Conservation (phyloP, 164 flowering plant species). For the Malania oleifera region DNA sequence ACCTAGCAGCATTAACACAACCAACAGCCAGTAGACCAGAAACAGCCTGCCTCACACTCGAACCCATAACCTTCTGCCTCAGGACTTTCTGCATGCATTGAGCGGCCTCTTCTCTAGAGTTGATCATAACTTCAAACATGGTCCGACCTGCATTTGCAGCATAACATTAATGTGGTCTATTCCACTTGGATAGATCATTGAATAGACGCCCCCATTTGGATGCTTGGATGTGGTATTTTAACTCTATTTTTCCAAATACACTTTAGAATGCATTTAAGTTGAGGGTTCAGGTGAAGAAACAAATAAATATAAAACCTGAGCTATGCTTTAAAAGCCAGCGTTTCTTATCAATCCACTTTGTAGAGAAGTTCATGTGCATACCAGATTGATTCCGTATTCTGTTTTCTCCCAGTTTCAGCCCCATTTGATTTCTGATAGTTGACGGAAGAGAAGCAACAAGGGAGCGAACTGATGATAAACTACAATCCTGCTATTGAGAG, state of each 20-base stretch:
- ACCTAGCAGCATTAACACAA: constrained; percentile 51
- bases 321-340: background rate
- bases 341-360: background rate
- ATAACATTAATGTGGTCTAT: background rate
- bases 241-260: background rate
- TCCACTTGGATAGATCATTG: too few species aligned
- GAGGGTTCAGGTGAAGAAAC: too few species aligned
- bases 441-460: constrained; percentile 70
- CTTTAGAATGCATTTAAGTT: background rate
- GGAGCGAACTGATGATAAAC: constrained; percentile 42
- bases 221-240: background rate
- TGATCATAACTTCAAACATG: constrained; percentile 29
- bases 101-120: constrained; percentile 64
- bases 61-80: constrained; percentile 66
- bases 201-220: too few species aligned
- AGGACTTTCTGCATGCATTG: constrained; percentile 54
- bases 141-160: constrained; percentile 37
- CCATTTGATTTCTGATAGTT: constrained; percentile 48
- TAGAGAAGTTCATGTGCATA: constrained; percentile 18
- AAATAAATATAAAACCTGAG: background rate
- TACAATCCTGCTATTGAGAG: constrained; percentile 47
- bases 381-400: constrained; percentile 39
- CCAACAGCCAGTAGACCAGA: constrained; percentile 79
- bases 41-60: constrained; percentile 86
- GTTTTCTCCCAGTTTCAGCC: constrained; percentile 41